phyloP scores from a whole-genome alignment of 1,139 yeast species.

The Kodamaea sp. region DNA sequence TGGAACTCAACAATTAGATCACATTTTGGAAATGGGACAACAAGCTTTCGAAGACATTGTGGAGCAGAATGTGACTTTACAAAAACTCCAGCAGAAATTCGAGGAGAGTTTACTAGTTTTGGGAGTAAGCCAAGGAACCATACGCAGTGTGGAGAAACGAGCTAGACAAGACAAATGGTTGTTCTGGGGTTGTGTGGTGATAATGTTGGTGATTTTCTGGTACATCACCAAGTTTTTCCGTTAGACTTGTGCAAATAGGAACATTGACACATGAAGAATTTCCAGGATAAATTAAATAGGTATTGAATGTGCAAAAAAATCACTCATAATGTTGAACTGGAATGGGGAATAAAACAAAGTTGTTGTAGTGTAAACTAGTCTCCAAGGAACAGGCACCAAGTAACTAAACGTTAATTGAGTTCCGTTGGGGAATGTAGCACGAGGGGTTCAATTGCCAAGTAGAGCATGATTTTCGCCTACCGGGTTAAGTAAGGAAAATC shows the following conservation, averaged over 20 bases:
- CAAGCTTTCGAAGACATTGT: conserved; percentile 83
- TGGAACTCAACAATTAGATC: conserved; percentile 83
- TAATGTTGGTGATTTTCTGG: conserved; percentile 70
- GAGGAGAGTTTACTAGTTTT: conserved; percentile 72
- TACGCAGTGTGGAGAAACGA: conserved; percentile 74
- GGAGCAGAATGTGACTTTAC: conserved; percentile 76
- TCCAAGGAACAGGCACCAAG: too few species aligned
- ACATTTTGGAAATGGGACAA: conserved; percentile 86
- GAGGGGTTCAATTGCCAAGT: too few species aligned
- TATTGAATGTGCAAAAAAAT: too few species aligned
- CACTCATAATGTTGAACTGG: too few species aligned
- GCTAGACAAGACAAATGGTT: conserved; percentile 90
- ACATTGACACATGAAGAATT: too few species aligned
- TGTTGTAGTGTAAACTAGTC: too few species aligned
- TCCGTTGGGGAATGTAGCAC: too few species aligned
- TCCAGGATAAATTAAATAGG: too few species aligned
- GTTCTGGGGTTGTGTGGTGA: conserved; percentile 72
- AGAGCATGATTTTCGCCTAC: too few species aligned
- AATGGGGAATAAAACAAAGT: neutral
- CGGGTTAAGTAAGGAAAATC: too few species aligned
- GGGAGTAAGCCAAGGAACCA: conserved; percentile 87
- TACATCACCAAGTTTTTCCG: conserved; percentile 62
- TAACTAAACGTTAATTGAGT: too few species aligned
- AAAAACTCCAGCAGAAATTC: conserved; percentile 63
- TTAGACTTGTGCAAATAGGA: too few species aligned